Evolutionary conservation across 75 land plant species (phyloP), one percentile per base, ranked within the genome.

Genomic region (Adiantum capillusveneris): DNA sequence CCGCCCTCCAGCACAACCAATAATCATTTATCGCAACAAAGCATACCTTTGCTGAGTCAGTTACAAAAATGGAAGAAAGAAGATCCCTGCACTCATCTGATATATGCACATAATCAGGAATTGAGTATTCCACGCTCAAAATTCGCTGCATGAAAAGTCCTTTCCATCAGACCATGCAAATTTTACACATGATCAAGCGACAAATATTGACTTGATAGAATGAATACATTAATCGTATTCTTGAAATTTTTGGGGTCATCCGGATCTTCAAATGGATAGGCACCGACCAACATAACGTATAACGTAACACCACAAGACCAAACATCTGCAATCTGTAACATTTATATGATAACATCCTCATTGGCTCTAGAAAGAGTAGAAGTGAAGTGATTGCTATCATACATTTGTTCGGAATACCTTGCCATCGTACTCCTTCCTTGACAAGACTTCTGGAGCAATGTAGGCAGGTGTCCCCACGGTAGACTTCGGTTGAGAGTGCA

Each of bases 401-500:
- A n/a, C n/a, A n/a, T n/a, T n/a, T 34, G 3, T 9, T 34, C 37
- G 9, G 9, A 25, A 42, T 60, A 78, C 81, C 71, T 79, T 79
- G 51, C 82, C 82, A 66, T 79, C 80, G 31, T 79, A 79, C 43
- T 66, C 75, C 51, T 63, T 70, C 45, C 65, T 79, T 5, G 75
- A 65, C 11, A 79, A 63, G 37, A 81, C 85, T 48, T 85, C 85
- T 28, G 82, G 82, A 14, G 81, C 88, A 60, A 84, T 81, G 53
- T 84, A 84, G 11, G 88, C 84, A 44, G 81, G 81, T 44, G 88
- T 85, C 13, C 85, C 88, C 21, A 79, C 82, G 1, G 82, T 71
- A 17, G 82, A 76, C 43, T 79, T 79, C 13, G 82, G 82, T 51
- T 76, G 82, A 27, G 82, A 79, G 57, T 79, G 82, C 46, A 79